Base-by-base conservation (phyloP, 2,329 filamentous ascomycete species). In the Stenocarpella maydis region DNA sequence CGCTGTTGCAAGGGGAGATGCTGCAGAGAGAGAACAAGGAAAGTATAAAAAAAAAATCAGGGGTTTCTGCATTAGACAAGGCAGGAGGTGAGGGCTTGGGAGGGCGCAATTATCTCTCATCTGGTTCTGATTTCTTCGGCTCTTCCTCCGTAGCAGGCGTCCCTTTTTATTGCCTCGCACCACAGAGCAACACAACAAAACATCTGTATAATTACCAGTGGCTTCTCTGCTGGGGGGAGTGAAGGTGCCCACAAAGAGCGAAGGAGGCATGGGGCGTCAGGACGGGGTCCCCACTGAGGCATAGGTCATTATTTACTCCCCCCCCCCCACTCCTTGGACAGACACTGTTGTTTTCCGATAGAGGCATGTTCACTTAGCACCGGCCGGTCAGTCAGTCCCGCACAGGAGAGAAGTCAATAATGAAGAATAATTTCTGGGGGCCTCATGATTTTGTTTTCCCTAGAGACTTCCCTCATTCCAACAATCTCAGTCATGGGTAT, bases 201-300 rank as follows among this genome's bases (percentile, higher is more conserved):
- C 28, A 37, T 49, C 31, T 63, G 58, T 63, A 63, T 63, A 49
- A 63, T 49, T 63, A 63, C 43, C 58, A 63, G 41, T 49, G 58
- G 58, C 43, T 63, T 63, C 43, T 49, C 58, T 58, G 39, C 21
- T 21, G 4, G 24, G 41, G 58, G 58, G 19, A 24, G 14, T 24
- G 26, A 47, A 37, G 34, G 6, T 37, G 34, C 9, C 21, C 24
- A 26, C 26, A 41, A 19, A 37, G 58, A 21, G 28, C 14, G 58
- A 24, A n/a, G 24, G 41, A 37, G 58, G 34, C 17, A 49, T 47
- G 9, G 37, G 43, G 43, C 49, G 15, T 10, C 58, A 49, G 1
- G 4, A n/a, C 12, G 45, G 41, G 21, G n/a, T 3, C 15, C 19
- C 43, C 58, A n/a, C 14, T 21, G 41, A 45, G 10, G 28, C 41